phyloP scores from a whole-genome alignment of 352 stramenopile species.

The Globisporangium rhizosaccharum region DNA sequence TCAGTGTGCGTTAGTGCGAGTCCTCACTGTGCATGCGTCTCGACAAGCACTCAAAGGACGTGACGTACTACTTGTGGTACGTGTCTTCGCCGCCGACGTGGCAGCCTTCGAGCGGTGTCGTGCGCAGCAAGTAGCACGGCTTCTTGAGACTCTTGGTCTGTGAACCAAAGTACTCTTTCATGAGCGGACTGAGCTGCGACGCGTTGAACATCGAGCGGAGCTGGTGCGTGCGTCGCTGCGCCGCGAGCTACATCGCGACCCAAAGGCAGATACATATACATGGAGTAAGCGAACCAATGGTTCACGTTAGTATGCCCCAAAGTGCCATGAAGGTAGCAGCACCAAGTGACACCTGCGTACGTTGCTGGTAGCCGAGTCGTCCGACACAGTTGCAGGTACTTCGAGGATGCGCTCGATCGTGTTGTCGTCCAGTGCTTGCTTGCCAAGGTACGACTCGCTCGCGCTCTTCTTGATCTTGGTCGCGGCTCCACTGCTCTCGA shows the following conservation, averaged over 20 bases:
- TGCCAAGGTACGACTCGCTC: slow-evolving; percentile 52
- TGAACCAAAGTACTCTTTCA: slow-evolving; percentile 71
- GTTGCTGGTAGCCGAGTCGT: slow-evolving; percentile 2
- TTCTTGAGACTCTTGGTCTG: slow-evolving; percentile 61
- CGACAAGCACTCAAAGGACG: background rate
- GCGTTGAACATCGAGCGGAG: slow-evolving; percentile 70
- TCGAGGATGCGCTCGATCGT: slow-evolving; percentile 54
- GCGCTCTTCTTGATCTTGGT: slow-evolving; percentile 26
- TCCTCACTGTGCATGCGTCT: background rate
- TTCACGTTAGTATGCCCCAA: background rate
- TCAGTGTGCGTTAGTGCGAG: background rate
- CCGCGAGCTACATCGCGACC: background rate
- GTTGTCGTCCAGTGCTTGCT: slow-evolving; percentile 46
- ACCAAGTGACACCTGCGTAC: background rate
- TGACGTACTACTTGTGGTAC: slow-evolving; percentile 64
- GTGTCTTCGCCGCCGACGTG: slow-evolving; percentile 76
- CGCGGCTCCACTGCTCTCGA: background rate
- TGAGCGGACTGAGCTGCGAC: slow-evolving; percentile 69
- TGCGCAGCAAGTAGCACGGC: slow-evolving; percentile 66
- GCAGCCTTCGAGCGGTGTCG: slow-evolving; percentile 61
- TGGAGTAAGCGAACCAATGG: background rate
- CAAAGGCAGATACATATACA: slow-evolving; percentile 2
- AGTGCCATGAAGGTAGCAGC: background rate
- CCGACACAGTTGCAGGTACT: background rate
- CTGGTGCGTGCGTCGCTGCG: slow-evolving; percentile 49